Base-by-base conservation (phyloP, 805 yeast species). In the Pichia occidentalis region DNA sequence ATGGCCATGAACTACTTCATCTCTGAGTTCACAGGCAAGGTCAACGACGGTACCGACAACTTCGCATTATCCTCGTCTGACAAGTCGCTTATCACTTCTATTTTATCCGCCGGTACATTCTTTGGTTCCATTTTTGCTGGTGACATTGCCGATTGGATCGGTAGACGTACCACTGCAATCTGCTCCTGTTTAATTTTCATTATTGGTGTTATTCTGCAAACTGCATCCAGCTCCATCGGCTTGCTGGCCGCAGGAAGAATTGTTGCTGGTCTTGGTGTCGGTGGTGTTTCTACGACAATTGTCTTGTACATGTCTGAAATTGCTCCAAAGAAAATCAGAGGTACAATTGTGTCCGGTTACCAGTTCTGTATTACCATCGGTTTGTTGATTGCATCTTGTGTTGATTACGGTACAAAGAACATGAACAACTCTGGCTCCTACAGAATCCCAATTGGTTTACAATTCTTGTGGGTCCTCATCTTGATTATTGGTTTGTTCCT, bases 231-330 rank as follows among this genome's bases (percentile, higher is more conserved):
- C 45, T 62, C 69, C 34, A 63, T 71, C 46, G 59, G 68, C 8
- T 57, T 77, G 14, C 56, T 79, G 11, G 71, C 78, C 46, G 77
- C 73, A n/a, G 90, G 90, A 32, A 68, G 92, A 53, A 71, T 73
- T 21, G 63, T 84, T 46, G 77, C 85, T 21, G 95, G 95, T 42
- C 49, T 81, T 9, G 84, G 85, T 42, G 85, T 85, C 43, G 95
- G 95, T 49, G 75, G 77, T 44, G 69, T 83, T 27, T 76, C 88
- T 26, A 85, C 87, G 30, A 68, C 80, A 41, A 83, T 81, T 24
- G 88, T 94, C 35, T 62, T 85, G 56, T 83, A 82, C 56, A 80
- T 80, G 65, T 81, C 88, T 23, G 85, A 83, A 58, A 78, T 84
- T 26, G 73, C 86, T 13, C 92, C 92, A 20, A 77, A 72, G 50